phyloP scores from a whole-genome alignment of 352 stramenopile genomes.

The Globisporangium okanoganense region DNA sequence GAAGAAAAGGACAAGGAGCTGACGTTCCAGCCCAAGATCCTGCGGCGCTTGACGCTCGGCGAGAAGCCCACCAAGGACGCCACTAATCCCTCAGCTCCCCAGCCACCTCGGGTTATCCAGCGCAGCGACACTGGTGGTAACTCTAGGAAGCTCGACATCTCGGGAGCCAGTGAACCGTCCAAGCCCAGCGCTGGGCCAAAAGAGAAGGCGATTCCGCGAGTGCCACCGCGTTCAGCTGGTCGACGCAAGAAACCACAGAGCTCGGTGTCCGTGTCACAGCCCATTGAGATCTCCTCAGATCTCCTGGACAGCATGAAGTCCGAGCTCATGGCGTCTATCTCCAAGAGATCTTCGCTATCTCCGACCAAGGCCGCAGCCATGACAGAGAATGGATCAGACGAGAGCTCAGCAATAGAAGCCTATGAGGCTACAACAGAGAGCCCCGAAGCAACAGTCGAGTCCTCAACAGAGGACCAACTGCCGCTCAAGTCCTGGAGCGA shows the following conservation, averaged over 20 bases:
- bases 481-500: slow-evolving; percentile 47
- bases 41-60: slow-evolving; percentile 57
- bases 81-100: background rate
- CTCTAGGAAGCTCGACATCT: slow-evolving; percentile 16
- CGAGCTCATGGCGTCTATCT: slow-evolving; percentile 56
- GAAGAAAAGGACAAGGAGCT: slow-evolving; percentile 76
- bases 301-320: slow-evolving; percentile 68
- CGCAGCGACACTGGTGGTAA: slow-evolving; percentile 13
- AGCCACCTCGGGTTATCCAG: slow-evolving; percentile 8
- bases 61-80: slow-evolving; percentile 35
- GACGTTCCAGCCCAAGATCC: slow-evolving; percentile 80
- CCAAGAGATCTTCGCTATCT: slow-evolving; percentile 2
- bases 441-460: background rate
- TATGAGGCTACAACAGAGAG: background rate
- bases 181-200: slow-evolving; percentile 16
- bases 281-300: slow-evolving; percentile 56
- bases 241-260: slow-evolving; percentile 34
- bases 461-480: background rate
- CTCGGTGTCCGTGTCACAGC: slow-evolving; percentile 32
- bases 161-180: slow-evolving; percentile 2
- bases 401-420: background rate
- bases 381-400: background rate
- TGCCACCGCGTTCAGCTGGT: slow-evolving; percentile 17
- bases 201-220: slow-evolving; percentile 37
- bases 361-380: background rate